phyloP scores from a whole-genome alignment of 2,329 filamentous ascomycete genomes.

The Colletotrichum somersetense region DNA sequence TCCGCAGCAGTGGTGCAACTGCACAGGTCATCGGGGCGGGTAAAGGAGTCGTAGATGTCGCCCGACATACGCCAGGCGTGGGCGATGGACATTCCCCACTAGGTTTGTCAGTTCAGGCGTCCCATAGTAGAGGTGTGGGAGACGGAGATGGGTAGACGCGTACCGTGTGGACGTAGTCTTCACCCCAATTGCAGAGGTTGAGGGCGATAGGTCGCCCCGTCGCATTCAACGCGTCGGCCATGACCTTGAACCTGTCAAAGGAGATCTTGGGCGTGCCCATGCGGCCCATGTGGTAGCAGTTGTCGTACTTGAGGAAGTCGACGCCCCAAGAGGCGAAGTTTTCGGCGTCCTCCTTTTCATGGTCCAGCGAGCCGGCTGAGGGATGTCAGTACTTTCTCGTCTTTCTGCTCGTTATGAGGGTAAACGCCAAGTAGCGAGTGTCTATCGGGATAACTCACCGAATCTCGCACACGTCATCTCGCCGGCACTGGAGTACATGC shows the following conservation, averaged over 20 bases:
- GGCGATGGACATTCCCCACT: conserved; percentile 48
- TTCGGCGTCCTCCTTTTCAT: conserved; percentile 65
- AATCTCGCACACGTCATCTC: conserved; percentile 63
- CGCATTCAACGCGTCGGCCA: conserved; percentile 51
- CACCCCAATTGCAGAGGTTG: conserved; percentile 53
- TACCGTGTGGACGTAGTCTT: conserved; percentile 45
- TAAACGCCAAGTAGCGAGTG: background rate
- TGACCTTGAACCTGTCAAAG: conserved; percentile 48
- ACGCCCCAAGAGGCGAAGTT: conserved; percentile 66
- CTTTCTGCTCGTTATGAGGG: background rate
- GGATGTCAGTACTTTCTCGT: background rate
- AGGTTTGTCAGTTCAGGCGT: conserved; percentile 21
- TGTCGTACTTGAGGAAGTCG: conserved; percentile 67
- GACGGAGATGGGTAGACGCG: background rate
- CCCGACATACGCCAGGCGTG: conserved; percentile 53
- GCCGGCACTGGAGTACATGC: conserved; percentile 58
- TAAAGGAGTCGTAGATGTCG: conserved; percentile 52
- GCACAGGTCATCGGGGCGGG: conserved; percentile 50
- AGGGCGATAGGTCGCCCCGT: conserved; percentile 50
- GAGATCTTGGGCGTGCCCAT: conserved; percentile 47
- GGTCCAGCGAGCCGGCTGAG: conserved; percentile 60
- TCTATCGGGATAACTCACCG: background rate
- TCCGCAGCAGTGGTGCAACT: conserved; percentile 48
- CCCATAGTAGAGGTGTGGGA: background rate
- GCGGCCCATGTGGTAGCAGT: conserved; percentile 54